Base-by-base conservation (phyloP, 176 grass and related monocot species). In the Carex myosuroides region DNA sequence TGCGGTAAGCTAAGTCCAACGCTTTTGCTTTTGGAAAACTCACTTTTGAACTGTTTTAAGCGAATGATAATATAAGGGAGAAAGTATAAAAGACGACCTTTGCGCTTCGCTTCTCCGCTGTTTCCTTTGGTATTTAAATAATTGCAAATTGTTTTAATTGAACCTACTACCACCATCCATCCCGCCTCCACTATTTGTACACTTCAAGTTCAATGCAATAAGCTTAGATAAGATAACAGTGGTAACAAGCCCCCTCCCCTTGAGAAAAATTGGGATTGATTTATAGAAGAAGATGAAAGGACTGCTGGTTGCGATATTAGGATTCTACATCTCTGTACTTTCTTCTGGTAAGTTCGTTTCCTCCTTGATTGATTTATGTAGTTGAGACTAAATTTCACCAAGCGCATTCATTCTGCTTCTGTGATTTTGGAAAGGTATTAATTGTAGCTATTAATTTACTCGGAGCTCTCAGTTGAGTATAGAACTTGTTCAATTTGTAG, bases 301-400 rank as follows among this genome's bases (percentile, higher is more conserved):
- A 52, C 57, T 67, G 39, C 42, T 54, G 2, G 63, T 68, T 52
- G 35, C 37, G 9, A 24, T 83, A 30, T 67, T 83, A 11, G 80
- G 61, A 18, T 54, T 83, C 80, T 68, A 65, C 46, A 35, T 21
- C 42, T 59, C 41, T 1, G 13, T 83, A n/a, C 26, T 33, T 14
- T 83, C 54, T 42, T 13, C 80, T 83, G 57, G 80, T 83, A 83
- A 82, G 37, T 82, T 82, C 32, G 10, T 17, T 65, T 32, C 3
- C 41, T 82, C 26, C 58, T 76, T 16, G 71, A 76, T 24, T 75
- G 0, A 26, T 26, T 26, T 48, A 44, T 22, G 9, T 41, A 48
- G 8, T 71, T 13, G 18, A 71, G 17, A 71, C 68, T 46, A 13
- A 72, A 11, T 21, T 72, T 41, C n/a, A 20, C 59, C 59, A 22